phyloP scores from a whole-genome alignment of 1,284 basidiomycete genomes.

The Boletus subluridellus region DNA sequence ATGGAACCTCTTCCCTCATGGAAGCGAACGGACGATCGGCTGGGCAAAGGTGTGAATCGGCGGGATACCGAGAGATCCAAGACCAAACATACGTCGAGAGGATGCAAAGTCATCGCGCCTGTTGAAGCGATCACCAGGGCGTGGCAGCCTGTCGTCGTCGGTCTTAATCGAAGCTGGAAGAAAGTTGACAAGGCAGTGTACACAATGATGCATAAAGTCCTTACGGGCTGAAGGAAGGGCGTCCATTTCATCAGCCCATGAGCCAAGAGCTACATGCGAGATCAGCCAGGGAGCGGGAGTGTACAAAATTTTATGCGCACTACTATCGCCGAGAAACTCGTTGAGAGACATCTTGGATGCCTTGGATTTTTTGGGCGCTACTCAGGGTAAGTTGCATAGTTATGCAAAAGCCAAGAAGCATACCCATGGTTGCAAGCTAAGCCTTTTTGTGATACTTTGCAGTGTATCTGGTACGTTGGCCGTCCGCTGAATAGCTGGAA shows the following conservation, averaged over 20 bases:
- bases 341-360: slow-evolving; percentile 86
- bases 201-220: slow-evolving; percentile 33
- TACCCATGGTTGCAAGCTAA: slow-evolving; percentile 27
- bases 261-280: slow-evolving; percentile 62
- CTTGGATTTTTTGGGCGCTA: slow-evolving; percentile 76
- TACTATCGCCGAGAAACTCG: slow-evolving; percentile 81
- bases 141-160: slow-evolving; percentile 51
- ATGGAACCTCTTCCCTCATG: slow-evolving; percentile 85
- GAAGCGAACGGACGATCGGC: slow-evolving; percentile 59
- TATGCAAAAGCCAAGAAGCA: background rate
- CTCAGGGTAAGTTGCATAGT: slow-evolving; percentile 17
- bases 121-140: slow-evolving; percentile 51
- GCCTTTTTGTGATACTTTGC: slow-evolving; percentile 16
- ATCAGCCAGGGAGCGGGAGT: slow-evolving; percentile 17
- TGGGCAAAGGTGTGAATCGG: slow-evolving; percentile 31
- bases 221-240: slow-evolving; percentile 83
- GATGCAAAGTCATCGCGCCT: slow-evolving; percentile 62
- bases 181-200: slow-evolving; percentile 19
- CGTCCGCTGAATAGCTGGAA: slow-evolving; percentile 11
- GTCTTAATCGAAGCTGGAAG: slow-evolving; percentile 55
- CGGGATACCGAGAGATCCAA: slow-evolving; percentile 3
- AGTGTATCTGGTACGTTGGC: slow-evolving; percentile 6
- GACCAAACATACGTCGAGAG: slow-evolving; percentile 50
- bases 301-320: slow-evolving; percentile 47
- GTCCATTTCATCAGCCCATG: slow-evolving; percentile 98